phyloP scores from a whole-genome alignment of 108 stramenopile genomes.

The Cyclotella atomus region DNA sequence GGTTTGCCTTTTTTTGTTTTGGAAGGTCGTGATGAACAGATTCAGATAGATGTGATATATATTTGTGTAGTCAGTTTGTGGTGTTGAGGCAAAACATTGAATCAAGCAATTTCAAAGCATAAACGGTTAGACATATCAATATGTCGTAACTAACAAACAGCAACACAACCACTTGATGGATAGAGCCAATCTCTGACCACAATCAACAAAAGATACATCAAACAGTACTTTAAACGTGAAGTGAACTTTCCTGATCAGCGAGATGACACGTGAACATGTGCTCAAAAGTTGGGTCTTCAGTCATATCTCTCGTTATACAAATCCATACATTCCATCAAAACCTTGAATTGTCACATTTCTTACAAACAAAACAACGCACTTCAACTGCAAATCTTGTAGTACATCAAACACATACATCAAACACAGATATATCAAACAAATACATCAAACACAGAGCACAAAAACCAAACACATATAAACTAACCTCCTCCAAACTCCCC shows the following conservation, averaged over 20 bases:
- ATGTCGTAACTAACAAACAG: too few relatives aligned
- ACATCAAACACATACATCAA: too few relatives aligned
- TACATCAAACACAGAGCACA: not conserved
- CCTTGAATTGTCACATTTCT: not conserved
- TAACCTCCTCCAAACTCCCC: conserved; percentile 57
- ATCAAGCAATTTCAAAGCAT: too few relatives aligned
- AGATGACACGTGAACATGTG: too few relatives aligned
- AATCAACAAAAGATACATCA: not conserved
- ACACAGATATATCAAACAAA: not conserved
- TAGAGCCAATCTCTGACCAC: too few relatives aligned
- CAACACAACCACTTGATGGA: too few relatives aligned
- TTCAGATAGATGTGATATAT: not conserved
- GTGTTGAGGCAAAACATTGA: not conserved
- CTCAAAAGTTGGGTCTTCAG: not conserved
- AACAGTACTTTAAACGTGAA: not conserved
- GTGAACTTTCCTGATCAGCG: too few relatives aligned
- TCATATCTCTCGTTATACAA: not conserved
- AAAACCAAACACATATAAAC: conserved; percentile 6
- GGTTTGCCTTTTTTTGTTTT: conserved; percentile 46
- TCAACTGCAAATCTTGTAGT: too few relatives aligned
- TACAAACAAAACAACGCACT: not conserved
- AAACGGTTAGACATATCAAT: too few relatives aligned
- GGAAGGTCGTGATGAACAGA: not conserved
- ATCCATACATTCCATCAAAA: too few relatives aligned
- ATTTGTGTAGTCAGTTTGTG: too few relatives aligned